Base-by-base conservation (phyloP, 495 filamentous ascomycete species). In the Talaromyces proteolyticus region DNA sequence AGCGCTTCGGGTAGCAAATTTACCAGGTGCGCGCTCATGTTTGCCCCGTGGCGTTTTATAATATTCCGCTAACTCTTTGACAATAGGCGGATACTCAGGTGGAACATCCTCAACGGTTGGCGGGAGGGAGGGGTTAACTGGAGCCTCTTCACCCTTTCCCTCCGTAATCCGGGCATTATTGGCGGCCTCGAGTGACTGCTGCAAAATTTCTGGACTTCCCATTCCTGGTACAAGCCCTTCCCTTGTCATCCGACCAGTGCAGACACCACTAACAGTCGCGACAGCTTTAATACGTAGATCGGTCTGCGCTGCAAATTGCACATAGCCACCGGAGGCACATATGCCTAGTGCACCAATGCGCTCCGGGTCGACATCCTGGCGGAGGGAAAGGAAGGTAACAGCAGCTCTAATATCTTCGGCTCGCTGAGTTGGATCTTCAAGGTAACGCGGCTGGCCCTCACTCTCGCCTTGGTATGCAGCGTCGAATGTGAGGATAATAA, bases 321-420 rank as follows among this genome's bases (percentile, higher is more conserved):
- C 57, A 48, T 68, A 72, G 6, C 64, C 67, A 6, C 68, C 68
- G 4, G 59, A 59, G 4, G 59, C 70, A 51, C 69, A 74, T 34
- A 74, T 67, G 11, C 70, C 69, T 1, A 74, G 55, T 1, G 57
- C 66, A 4, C 70, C 70, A 36, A 74, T 71, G 6, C 54, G 49
- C 4, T 56, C 47, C 1, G 49, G 19, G 44, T 72, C 59, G 19
- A 72, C 63, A 3, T 59, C 48, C 24, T 42, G 55, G 11, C 51
- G 26, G 4, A 55, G 54, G 3, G 53, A 59, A 1, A 73, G 58
- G 56, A 64, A 73, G 29, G 53, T 61, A 10, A 72, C 69, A 3
- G 68, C 69, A 19, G 50, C 34, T 36, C 59, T 65, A 48, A 61
- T 55, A 34, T 70, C 69, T 50, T 70, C 65, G n/a, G 54, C 68